A percentile compares a stretch with the other conserved stretches of the same genome.
Evolutionary conservation across 108 stramenopile genomes (phyloP).

Genomic region (Nannochloropsis granulata): DNA sequence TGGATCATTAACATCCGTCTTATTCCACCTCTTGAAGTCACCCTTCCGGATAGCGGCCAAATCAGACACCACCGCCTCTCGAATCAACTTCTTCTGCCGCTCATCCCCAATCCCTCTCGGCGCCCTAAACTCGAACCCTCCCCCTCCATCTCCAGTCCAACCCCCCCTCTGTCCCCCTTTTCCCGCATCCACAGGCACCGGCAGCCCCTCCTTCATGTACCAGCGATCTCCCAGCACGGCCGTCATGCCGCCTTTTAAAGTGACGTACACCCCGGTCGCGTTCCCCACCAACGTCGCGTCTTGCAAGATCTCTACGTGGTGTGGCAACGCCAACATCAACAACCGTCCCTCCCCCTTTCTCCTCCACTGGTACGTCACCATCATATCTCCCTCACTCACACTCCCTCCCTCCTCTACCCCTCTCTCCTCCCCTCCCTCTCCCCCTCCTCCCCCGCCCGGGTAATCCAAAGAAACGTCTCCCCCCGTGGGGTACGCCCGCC

Average conservation of each 20-base stretch:
- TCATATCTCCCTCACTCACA: background rate
- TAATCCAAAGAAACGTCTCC: background rate
- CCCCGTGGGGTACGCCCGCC: background rate
- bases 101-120: background rate
- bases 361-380: slow-evolving; percentile 13
- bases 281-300: background rate
- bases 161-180: background rate
- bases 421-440: too few relatives aligned
- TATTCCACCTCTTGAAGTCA: background rate
- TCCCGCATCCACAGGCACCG: background rate
- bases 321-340: slow-evolving; percentile 35
- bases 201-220: slow-evolving; percentile 19
- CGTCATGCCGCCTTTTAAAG: slow-evolving; percentile 17
- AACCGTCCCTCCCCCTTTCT: slow-evolving; percentile 31
- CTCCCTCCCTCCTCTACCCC: background rate
- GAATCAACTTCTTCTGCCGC: background rate
- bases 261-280: background rate
- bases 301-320: slow-evolving; percentile 28
- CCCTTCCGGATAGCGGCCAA: background rate
- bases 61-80: background rate
- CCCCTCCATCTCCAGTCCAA: background rate
- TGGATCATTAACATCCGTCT: slow-evolving; percentile 8
- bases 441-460: background rate
- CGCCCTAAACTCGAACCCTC: background rate
- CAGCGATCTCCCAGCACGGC: slow-evolving; percentile 16